Evolutionary conservation across 73 alveolate species (phyloP).

Genomic region (Breviolum minutum): DNA sequence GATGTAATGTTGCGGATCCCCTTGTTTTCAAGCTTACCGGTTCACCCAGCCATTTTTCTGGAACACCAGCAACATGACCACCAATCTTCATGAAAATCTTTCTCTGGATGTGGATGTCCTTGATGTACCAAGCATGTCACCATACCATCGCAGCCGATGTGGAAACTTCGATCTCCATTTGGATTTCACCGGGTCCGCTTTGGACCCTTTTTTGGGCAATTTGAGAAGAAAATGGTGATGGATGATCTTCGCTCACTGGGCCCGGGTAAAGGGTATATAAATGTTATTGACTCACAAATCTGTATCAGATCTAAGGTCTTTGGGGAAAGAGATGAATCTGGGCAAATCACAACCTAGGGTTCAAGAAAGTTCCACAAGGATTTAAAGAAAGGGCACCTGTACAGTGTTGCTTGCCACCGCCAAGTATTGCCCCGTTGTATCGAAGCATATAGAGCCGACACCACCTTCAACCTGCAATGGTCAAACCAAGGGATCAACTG

Average conservation of each 20-base stretch:
- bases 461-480: slow-evolving; percentile 42
- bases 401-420: slow-evolving; percentile 86
- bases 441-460: slow-evolving; percentile 46
- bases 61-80: neutral
- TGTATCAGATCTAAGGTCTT: too few relatives aligned
- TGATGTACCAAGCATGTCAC: neutral
- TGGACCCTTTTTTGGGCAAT: too few relatives aligned
- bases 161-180: neutral
- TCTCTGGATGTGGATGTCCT: slow-evolving; percentile 7
- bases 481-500: too few relatives aligned
- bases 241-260: too few relatives aligned
- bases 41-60: neutral
- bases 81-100: neutral
- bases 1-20: neutral
- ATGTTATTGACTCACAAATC: too few relatives aligned
- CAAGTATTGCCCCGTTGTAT: slow-evolving; percentile 91
- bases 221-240: too few relatives aligned
- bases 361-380: too few relatives aligned
- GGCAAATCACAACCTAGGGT: too few relatives aligned
- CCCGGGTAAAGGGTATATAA: too few relatives aligned
- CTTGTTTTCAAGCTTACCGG: neutral
- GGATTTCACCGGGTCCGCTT: too few relatives aligned
- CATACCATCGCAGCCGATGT: neutral
- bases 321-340: too few relatives aligned
- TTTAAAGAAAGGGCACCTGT: neutral